phyloP scores from a whole-genome alignment of 306 rosid genomes.

The Canavalia gladiata region DNA sequence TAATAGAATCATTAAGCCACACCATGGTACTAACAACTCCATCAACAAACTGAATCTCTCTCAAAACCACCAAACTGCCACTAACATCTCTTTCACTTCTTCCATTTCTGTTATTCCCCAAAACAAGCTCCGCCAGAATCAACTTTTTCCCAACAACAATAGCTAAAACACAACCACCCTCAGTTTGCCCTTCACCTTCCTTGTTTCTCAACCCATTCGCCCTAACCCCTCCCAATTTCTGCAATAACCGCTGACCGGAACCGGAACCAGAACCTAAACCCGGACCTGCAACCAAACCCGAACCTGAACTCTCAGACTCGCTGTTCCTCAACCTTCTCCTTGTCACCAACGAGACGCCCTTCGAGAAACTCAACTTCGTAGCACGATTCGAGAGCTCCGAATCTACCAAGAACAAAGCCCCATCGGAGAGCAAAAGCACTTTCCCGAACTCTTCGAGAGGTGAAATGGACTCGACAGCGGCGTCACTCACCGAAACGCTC shows the following conservation, averaged over 20 bases:
- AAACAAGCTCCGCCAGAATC: constrained; percentile 75
- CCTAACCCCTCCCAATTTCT: constrained; percentile 75
- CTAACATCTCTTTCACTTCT: constrained; percentile 60
- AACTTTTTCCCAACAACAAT: constrained; percentile 71
- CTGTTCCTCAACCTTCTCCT: constrained; percentile 64
- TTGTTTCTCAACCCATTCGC: constrained; percentile 73
- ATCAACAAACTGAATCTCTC: constrained; percentile 84
- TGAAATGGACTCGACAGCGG: constrained; percentile 60
- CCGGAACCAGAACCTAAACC: constrained; percentile 44
- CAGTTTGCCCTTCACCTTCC: constrained; percentile 61
- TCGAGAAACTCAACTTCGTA: constrained; percentile 65
- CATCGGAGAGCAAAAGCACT: constrained; percentile 74
- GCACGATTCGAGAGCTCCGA: constrained; percentile 60
- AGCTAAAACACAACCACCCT: constrained; percentile 64
- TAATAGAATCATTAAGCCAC: constrained; percentile 90
- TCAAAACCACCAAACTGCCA: constrained; percentile 71
- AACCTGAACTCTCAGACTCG: constrained; percentile 62
- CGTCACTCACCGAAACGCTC: constrained; percentile 61
- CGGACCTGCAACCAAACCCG: constrained; percentile 49
- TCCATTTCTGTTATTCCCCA: constrained; percentile 55
- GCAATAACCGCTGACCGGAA: constrained; percentile 68
- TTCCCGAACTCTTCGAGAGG: constrained; percentile 67
- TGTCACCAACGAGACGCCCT: constrained; percentile 68
- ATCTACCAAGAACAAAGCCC: constrained; percentile 76
- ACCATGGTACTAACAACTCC: constrained; percentile 77